Evolutionary conservation across 139 green algal species (phyloP).

Genomic region (Micractinium conductrix): DNA sequence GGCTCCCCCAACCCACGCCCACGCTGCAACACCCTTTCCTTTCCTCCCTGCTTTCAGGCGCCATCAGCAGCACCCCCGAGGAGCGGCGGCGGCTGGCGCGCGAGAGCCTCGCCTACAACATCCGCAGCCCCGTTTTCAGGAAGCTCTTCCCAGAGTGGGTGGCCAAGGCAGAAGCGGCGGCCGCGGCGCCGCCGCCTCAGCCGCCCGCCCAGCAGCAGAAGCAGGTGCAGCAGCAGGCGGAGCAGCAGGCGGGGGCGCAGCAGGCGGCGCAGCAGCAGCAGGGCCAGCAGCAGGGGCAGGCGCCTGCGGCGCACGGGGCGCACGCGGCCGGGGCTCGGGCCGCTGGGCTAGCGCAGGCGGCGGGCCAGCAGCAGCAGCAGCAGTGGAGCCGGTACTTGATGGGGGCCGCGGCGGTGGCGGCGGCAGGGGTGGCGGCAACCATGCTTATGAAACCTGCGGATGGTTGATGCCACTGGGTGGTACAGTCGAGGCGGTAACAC

Average conservation of each 20-base stretch:
- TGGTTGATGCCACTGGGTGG: not conserved
- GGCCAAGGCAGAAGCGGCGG: conserved; percentile 37
- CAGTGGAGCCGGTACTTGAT: conserved; percentile 6
- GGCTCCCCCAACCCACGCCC: too few relatives aligned
- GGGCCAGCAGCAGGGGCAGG: not conserved
- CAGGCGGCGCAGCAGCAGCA: not conserved
- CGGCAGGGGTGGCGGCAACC: conserved; percentile 15
- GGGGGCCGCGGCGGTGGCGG: conserved; percentile 13
- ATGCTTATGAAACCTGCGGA: conserved; percentile 7
- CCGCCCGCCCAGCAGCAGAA: not conserved
- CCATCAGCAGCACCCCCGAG: conserved; percentile 48
- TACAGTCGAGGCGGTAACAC: too few relatives aligned
- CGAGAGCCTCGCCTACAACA: conserved; percentile 75
- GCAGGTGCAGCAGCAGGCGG: not conserved
- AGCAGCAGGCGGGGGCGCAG: not conserved
- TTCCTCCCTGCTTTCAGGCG: conserved; percentile 27
- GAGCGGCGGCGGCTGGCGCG: conserved; percentile 66
- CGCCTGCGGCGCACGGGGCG: not conserved
- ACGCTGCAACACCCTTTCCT: too few relatives aligned
- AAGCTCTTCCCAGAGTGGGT: conserved; percentile 84
- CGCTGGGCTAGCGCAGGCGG: not conserved
- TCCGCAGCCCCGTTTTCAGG: conserved; percentile 68
- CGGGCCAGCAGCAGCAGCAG: conserved; percentile 19
- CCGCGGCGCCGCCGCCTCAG: not conserved
- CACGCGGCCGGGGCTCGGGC: not conserved